Percentiles rank a stretch among this genome's conserved stretches.
phyloP scores from a whole-genome alignment of 148 eudicot genomes.

The Rhododendron kiyosumense region DNA sequence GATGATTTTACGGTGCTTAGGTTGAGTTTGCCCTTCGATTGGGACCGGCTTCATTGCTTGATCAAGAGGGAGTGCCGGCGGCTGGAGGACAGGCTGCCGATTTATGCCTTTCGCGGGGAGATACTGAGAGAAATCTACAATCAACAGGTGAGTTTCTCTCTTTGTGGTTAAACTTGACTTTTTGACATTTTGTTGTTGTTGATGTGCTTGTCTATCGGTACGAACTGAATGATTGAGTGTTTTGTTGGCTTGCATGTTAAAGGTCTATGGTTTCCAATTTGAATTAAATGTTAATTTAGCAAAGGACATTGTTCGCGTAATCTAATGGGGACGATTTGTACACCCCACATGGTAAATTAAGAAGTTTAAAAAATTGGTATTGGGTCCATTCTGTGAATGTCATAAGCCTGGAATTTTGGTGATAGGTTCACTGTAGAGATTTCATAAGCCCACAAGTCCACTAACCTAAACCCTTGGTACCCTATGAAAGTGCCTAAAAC shows the following conservation, averaged over 20 bases:
- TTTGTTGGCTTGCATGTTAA: neutral
- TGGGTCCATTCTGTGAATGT: no score
- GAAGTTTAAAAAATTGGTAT: no score
- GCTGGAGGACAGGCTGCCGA: conserved; percentile 50
- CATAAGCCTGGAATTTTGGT: no score
- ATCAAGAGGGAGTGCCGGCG: conserved; percentile 50
- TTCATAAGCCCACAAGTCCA: no score
- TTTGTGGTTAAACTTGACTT: neutral
- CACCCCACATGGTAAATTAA: no score
- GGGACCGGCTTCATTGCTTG: conserved; percentile 32
- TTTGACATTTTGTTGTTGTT: neutral
- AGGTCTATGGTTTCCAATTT: no score
- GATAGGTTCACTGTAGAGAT: no score
- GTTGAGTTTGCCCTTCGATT: conserved; percentile 17
- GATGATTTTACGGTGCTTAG: conserved; percentile 17
- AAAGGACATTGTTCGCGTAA: neutral
- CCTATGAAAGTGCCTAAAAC: no score
- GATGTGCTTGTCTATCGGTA: neutral
- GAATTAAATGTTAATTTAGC: no score
- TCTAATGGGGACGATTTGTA: neutral
- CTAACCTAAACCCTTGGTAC: no score
- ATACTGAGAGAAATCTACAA: conserved; percentile 30
- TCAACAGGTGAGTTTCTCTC: conserved; percentile 40
- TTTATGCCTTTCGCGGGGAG: conserved; percentile 48
- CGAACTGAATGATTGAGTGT: neutral